These are phyloP conservation scores for Pythium aquatile DNA, from an alignment of 352 stramenopile species.

Conservation along the genomic window DNA sequence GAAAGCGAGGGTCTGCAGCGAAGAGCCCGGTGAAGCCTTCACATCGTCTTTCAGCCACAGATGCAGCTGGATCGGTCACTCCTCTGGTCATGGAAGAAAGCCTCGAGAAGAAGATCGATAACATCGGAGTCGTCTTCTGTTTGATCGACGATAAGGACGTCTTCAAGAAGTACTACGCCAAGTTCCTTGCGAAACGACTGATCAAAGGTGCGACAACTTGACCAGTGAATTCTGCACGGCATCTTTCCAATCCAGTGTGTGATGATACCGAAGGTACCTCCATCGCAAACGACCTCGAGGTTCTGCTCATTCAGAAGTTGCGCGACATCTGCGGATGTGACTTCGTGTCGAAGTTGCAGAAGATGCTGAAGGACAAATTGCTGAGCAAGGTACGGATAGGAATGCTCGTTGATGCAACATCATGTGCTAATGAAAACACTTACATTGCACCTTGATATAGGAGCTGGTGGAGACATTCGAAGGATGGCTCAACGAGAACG, in stretches of 20 bases:
- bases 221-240: too few relatives aligned
- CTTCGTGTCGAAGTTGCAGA: constrained; percentile 88
- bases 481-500: constrained; percentile 71
- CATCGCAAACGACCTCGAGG: constrained; percentile 74
- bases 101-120: constrained; percentile 79
- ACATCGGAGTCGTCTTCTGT: constrained; percentile 82
- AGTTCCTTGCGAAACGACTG: constrained; percentile 78
- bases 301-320: constrained; percentile 80
- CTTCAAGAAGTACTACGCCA: constrained; percentile 89
- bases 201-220: constrained; percentile 71
- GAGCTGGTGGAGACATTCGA: constrained; percentile 63
- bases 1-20: constrained; percentile 24
- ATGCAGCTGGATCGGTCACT: constrained; percentile 15
- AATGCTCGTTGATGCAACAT: too few relatives aligned
- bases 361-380: constrained; percentile 88
- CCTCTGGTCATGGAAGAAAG: constrained; percentile 47
- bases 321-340: constrained; percentile 83
- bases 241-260: too few relatives aligned
- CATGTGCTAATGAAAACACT: too few relatives aligned
- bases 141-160: constrained; percentile 89
- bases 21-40: constrained; percentile 22
- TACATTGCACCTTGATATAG: constrained; percentile 24
- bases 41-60: constrained; percentile 1
- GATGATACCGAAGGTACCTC: constrained; percentile 46
- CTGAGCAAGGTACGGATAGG: constrained; percentile 61